phyloP scores from a whole-genome alignment of 306 rosid genomes.

The Crataegus laevigata region DNA sequence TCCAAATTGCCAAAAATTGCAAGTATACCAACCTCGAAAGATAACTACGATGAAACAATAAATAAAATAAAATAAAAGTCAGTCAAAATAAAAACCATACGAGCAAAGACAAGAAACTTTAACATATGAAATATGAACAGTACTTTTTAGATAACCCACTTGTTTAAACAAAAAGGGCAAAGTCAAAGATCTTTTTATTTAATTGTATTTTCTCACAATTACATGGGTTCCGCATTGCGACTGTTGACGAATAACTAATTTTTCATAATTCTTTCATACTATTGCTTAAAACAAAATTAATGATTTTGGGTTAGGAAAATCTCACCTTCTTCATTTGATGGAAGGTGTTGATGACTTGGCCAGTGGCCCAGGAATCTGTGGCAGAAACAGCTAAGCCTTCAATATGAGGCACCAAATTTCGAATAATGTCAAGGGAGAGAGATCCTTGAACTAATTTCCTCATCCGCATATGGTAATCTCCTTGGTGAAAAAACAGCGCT shows the following conservation, averaged over 20 bases:
- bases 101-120: not conserved
- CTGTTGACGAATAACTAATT: too few species aligned
- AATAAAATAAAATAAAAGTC: not conserved
- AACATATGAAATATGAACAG: not conserved
- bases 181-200: not conserved
- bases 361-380: slow-evolving; percentile 39
- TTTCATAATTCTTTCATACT: too few species aligned
- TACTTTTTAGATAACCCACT: not conserved
- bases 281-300: not conserved
- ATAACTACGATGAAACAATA: slow-evolving; percentile 39
- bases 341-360: slow-evolving; percentile 48
- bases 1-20: slow-evolving; percentile 60
- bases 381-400: slow-evolving; percentile 43
- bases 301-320: not conserved
- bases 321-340: slow-evolving; percentile 70
- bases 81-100: not conserved
- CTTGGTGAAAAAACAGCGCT: slow-evolving; percentile 82
- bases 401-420: slow-evolving; percentile 49
- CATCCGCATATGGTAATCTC: slow-evolving; percentile 49
- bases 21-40: slow-evolving; percentile 77
- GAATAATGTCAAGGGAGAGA: slow-evolving; percentile 40
- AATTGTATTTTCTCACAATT: not conserved
- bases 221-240: too few species aligned
- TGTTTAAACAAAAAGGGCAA: not conserved
- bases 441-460: slow-evolving; percentile 69